Conservation (phyloP, 257 asterid genomes). For the Capsicum baccatum region DNA sequence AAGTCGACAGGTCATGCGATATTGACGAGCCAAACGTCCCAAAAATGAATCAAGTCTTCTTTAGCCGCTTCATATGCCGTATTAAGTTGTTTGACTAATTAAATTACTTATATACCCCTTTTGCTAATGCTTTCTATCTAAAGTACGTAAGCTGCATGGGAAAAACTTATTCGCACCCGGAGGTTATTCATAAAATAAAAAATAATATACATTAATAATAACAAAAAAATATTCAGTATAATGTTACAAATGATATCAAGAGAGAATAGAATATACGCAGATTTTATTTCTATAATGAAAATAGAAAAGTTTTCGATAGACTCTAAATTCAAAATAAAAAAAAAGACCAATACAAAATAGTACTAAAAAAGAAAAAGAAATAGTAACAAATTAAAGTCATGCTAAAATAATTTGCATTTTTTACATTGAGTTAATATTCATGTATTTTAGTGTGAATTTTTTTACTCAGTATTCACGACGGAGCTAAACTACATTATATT, state of each 20-base stretch:
- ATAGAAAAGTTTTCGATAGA: neutral
- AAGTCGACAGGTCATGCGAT: neutral
- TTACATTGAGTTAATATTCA: neutral
- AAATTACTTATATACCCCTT: slow-evolving; percentile 3
- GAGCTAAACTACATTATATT: neutral
- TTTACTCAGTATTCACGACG: neutral
- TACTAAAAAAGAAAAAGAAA: neutral
- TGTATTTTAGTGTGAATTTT: neutral
- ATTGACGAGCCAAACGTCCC: slow-evolving; percentile 6
- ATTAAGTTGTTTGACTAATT: neutral
- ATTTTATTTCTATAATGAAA: neutral
- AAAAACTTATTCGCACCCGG: neutral
- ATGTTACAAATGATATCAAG: fast-evolving
- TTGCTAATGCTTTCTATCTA: neutral
- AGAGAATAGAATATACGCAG: neutral
- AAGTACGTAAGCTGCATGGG: neutral
- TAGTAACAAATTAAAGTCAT: neutral
- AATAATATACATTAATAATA: neutral
- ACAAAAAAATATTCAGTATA: neutral
- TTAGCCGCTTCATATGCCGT: slow-evolving; percentile 29
- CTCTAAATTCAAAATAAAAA: no score
- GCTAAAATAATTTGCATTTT: neutral
- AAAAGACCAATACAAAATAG: neutral
- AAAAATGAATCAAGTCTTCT: slow-evolving; percentile 7
- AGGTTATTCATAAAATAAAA: neutral